Percentiles rank a stretch among this genome's conserved stretches.
Evolutionary conservation across 306 rosid genomes (phyloP).

Genomic region (Vigna reflexopilosa): DNA sequence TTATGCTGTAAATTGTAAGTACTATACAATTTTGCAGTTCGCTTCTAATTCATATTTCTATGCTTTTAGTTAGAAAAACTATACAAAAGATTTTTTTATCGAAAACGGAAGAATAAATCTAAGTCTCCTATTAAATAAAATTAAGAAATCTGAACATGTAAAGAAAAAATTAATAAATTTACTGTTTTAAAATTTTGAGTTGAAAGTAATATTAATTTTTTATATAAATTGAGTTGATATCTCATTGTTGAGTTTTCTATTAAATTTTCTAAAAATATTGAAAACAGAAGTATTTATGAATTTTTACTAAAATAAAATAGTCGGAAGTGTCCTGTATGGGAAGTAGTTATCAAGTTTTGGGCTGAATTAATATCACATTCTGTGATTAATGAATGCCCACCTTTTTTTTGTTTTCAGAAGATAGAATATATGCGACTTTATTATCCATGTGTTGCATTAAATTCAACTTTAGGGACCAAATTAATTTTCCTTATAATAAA

Average conservation of each 20-base stretch:
- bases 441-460: not conserved
- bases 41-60: conserved; percentile 18
- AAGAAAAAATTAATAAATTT: too few relatives aligned
- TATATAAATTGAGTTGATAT: too few relatives aligned
- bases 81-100: not conserved
- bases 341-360: not conserved
- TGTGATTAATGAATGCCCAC: not conserved
- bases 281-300: too few relatives aligned
- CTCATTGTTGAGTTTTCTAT: too few relatives aligned
- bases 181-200: too few relatives aligned
- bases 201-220: too few relatives aligned
- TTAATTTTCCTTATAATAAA: not conserved
- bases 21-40: conserved; percentile 19
- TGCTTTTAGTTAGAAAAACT: conserved; percentile 6
- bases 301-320: too few relatives aligned
- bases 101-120: too few relatives aligned
- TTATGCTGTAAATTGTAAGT: conserved; percentile 39
- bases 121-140: too few relatives aligned
- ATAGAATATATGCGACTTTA: not conserved
- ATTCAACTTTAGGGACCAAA: not conserved
- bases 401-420: not conserved
- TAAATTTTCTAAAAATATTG: too few relatives aligned
- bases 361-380: not conserved
- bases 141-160: too few relatives aligned
- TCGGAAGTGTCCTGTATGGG: too few relatives aligned